phyloP scores from a whole-genome alignment of 495 filamentous ascomycete genomes.

The Podospora appendiculata region DNA sequence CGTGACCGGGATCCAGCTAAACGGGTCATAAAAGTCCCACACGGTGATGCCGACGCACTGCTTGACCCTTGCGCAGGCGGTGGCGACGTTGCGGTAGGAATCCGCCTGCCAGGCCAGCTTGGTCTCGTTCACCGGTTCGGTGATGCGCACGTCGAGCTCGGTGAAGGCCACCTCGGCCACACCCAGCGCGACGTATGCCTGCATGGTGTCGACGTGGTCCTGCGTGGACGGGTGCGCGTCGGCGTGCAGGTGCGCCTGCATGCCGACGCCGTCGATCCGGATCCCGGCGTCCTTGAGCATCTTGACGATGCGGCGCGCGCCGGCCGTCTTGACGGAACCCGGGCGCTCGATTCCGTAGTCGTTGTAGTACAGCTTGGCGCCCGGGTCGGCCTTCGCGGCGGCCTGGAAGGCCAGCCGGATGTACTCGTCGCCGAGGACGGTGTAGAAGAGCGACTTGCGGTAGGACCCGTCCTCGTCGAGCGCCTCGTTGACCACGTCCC shows the following conservation, averaged over 20 bases:
- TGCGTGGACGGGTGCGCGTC: slow-evolving; percentile 42
- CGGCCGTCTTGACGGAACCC: slow-evolving; percentile 18
- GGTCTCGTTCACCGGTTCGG: slow-evolving; percentile 34
- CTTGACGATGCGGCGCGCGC: slow-evolving; percentile 48
- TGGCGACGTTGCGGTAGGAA: slow-evolving; percentile 45
- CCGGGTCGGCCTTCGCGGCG: slow-evolving; percentile 44
- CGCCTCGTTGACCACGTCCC: slow-evolving; percentile 66
- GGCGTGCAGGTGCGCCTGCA: slow-evolving; percentile 55
- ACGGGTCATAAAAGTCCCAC: slow-evolving; percentile 52
- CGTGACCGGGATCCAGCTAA: slow-evolving; percentile 50
- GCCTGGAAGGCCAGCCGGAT: slow-evolving; percentile 50
- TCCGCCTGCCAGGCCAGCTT: slow-evolving; percentile 48
- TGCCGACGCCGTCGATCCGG: slow-evolving; percentile 57
- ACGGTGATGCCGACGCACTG: slow-evolving; percentile 61
- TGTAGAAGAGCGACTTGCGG: slow-evolving; percentile 48
- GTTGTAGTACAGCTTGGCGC: slow-evolving; percentile 61
- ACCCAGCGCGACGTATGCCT: slow-evolving; percentile 39
- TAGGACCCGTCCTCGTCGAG: slow-evolving; percentile 61
- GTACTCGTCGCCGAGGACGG: slow-evolving; percentile 49
- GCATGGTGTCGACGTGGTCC: slow-evolving; percentile 41
- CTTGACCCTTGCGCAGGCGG: slow-evolving; percentile 50
- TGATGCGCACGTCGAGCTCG: slow-evolving; percentile 54
- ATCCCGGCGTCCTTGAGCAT: slow-evolving; percentile 43
- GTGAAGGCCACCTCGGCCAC: slow-evolving; percentile 56
- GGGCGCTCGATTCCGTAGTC: slow-evolving; percentile 59